Conservation (phyloP, 768 basidiomycete genomes). For the Sporobolomyces pararoseus region DNA sequence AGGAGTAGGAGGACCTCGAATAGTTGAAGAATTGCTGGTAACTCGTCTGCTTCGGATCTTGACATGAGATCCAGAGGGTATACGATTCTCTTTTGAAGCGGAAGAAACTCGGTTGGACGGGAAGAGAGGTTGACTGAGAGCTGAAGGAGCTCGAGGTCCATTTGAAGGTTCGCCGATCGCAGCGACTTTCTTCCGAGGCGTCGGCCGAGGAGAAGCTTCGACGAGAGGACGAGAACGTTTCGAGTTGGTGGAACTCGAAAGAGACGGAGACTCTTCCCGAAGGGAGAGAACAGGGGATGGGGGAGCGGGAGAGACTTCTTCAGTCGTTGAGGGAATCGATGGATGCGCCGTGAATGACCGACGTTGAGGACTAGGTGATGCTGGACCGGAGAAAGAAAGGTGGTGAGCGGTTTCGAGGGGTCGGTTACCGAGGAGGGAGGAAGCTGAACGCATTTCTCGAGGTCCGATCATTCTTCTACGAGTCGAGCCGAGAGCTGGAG, state of each 20-base stretch:
- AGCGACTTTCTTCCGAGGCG: conserved; percentile 36
- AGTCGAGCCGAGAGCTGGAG: conserved; percentile 4
- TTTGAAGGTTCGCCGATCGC: not conserved
- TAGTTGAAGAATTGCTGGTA: conserved; percentile 27
- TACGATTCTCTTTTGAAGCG: not conserved
- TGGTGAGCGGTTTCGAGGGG: not conserved
- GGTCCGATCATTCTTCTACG: conserved; percentile 35
- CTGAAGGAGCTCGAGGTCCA: conserved; percentile 16
- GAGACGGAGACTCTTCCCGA: not conserved
- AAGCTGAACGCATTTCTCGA: conserved; percentile 28
- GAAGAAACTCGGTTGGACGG: not conserved
- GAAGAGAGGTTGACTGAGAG: conserved; percentile 17
- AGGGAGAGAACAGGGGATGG: not conserved
- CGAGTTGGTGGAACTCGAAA: conserved; percentile 6
- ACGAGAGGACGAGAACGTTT: conserved; percentile 20
- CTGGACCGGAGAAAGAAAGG: conserved; percentile 17
- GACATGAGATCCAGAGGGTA: conserved; percentile 13
- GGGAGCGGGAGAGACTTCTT: not conserved
- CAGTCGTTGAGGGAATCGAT: not conserved
- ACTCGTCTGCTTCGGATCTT: conserved; percentile 19
- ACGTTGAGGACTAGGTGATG: conserved; percentile 16
- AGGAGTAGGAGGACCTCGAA: conserved; percentile 22
- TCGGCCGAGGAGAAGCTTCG: conserved; percentile 29
- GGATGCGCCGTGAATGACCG: conserved; percentile 8
- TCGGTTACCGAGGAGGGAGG: not conserved